A percentile compares a stretch with the other conserved stretches of the same genome.
Conservation (phyloP, 2,329 filamentous ascomycete species). For the Fusarium nisikadoi region DNA sequence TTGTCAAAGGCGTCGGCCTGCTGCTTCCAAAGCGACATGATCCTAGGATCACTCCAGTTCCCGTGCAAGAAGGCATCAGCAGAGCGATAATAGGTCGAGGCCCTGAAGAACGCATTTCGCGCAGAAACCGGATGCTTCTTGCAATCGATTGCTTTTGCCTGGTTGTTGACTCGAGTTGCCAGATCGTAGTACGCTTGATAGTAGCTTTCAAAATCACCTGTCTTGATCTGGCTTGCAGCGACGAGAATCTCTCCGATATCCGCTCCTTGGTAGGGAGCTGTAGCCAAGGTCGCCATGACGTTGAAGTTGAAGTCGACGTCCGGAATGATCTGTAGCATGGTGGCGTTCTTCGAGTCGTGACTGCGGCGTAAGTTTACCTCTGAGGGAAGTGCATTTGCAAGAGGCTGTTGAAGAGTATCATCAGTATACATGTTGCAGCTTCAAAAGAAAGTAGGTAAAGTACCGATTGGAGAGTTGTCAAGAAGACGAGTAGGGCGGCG, state of each 20-base stretch:
- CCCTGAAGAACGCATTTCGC: constrained; percentile 48
- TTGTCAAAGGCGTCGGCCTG: constrained; percentile 52
- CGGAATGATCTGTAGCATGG: constrained; percentile 1
- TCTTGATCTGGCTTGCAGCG: constrained; percentile 42
- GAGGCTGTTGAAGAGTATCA: neutral
- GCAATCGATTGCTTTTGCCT: constrained; percentile 32
- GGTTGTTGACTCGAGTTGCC: constrained; percentile 36
- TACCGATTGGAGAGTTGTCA: neutral
- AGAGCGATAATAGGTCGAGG: constrained; percentile 54
- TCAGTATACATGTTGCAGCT: neutral
- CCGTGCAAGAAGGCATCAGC: constrained; percentile 56
- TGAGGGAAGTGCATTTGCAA: neutral
- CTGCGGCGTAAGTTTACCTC: neutral
- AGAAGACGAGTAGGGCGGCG: neutral
- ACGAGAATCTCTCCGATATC: constrained; percentile 50
- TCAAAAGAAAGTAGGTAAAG: neutral
- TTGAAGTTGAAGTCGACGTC: constrained; percentile 18
- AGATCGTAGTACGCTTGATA: constrained; percentile 36
- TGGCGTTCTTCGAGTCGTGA: neutral
- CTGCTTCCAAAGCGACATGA: constrained; percentile 51
- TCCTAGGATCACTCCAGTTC: constrained; percentile 54
- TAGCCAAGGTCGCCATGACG: neutral
- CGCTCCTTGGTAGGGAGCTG: constrained; percentile 4
- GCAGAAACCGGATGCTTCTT: constrained; percentile 42
- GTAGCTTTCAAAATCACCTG: constrained; percentile 42